Evolutionary conservation across 345 rosid genomes (phyloP).

Genomic region (Anastatica hierochuntica): DNA sequence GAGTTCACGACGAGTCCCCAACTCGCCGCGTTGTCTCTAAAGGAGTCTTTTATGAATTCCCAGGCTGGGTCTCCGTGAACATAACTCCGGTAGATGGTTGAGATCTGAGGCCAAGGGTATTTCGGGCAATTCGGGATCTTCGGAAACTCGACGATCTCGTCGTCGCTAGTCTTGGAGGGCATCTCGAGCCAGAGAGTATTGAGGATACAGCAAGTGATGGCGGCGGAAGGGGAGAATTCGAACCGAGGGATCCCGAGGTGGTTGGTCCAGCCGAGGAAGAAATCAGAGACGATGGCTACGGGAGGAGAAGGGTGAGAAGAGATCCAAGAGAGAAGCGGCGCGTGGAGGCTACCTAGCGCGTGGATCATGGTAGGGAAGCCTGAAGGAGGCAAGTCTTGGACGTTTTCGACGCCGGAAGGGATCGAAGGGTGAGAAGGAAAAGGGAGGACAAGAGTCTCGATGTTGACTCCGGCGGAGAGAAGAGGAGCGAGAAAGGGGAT

Average conservation of each 20-base stretch:
- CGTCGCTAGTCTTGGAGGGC: conserved; percentile 20
- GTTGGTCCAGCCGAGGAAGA: conserved; percentile 60
- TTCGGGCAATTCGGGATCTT: conserved; percentile 32
- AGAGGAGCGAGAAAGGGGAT: conserved; percentile 26
- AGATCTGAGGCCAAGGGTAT: conserved; percentile 40
- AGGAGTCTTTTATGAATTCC: conserved; percentile 26
- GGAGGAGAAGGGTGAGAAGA: conserved; percentile 46
- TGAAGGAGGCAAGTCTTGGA: conserved; percentile 26
- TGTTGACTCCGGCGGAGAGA: conserved; percentile 13
- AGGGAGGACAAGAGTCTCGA: conserved; percentile 33
- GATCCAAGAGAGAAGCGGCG: conserved; percentile 44
- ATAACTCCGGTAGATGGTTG: conserved; percentile 25
- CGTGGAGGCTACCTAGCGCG: conserved; percentile 29
- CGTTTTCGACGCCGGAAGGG: conserved; percentile 33
- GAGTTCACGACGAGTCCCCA: conserved; percentile 52
- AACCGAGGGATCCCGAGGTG: conserved; percentile 31
- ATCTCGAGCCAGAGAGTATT: conserved; percentile 32
- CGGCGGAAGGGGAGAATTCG: conserved; percentile 58
- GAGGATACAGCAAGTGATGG: conserved; percentile 33
- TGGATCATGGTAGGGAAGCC: conserved; percentile 18
- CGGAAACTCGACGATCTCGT: conserved; percentile 22
- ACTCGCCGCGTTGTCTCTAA: conserved; percentile 25
- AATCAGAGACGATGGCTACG: conserved; percentile 40
- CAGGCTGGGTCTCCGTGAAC: conserved; percentile 27
- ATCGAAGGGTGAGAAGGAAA: conserved; percentile 35